Percentiles rank a stretch among this genome's conserved stretches.
phyloP scores from a whole-genome alignment of 2,329 filamentous ascomycete species.

The Botrytis sinoallii region DNA sequence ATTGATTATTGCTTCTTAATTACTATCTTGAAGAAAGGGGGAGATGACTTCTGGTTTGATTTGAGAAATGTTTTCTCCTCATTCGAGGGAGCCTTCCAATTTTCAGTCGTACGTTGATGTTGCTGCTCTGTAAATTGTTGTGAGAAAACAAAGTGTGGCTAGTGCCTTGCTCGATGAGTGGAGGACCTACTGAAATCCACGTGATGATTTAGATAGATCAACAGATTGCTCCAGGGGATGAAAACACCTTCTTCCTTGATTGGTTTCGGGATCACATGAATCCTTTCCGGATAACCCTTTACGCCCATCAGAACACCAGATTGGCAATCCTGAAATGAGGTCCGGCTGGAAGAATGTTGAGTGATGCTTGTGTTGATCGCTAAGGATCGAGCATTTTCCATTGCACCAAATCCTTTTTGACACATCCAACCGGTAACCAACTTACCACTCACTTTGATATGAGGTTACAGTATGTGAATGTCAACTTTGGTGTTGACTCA shows the following conservation, averaged over 20 bases:
- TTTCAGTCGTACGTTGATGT: background rate
- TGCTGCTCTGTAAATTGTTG: background rate
- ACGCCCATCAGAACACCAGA: background rate
- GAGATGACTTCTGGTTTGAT: background rate
- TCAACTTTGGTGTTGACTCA: background rate
- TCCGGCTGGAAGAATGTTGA: background rate
- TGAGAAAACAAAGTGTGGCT: background rate
- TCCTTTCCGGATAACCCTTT: background rate
- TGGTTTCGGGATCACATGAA: background rate
- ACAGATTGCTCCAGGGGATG: background rate
- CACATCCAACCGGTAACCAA: background rate
- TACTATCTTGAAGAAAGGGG: background rate
- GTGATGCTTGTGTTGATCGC: background rate
- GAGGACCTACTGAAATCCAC: background rate
- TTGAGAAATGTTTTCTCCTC: background rate
- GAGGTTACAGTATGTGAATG: background rate
- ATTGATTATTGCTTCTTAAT: background rate
- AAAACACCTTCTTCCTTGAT: background rate
- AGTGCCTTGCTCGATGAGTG: background rate
- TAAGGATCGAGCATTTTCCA: background rate
- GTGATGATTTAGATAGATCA: background rate
- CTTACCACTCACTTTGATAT: background rate
- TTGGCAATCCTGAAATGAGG: background rate
- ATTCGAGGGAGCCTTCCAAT: background rate
- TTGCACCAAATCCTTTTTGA: background rate